Evolutionary conservation across 179 eudicot genomes (phyloP).

Genomic region (Spergularia azorica): DNA sequence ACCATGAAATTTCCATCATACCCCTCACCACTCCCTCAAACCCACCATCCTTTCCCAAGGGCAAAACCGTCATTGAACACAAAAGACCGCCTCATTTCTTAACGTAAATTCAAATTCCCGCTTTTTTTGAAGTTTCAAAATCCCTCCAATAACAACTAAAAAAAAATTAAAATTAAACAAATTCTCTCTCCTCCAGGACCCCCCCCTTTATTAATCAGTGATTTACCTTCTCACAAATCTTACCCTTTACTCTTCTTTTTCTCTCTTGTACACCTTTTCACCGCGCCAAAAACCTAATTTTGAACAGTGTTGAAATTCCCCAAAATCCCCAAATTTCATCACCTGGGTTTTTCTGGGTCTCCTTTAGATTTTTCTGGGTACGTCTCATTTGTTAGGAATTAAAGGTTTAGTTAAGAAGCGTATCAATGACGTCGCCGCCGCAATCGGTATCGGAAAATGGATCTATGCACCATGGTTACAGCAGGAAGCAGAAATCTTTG

Average conservation of each 20-base stretch:
- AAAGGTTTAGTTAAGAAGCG: background rate
- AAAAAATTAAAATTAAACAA: background rate
- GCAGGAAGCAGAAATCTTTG: constrained; percentile 84
- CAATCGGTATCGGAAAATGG: constrained; percentile 30
- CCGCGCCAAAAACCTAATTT: constrained; percentile 29
- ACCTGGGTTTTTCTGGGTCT: constrained; percentile 14
- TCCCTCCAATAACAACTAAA: background rate
- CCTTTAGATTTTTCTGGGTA: background rate
- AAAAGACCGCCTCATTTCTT: background rate
- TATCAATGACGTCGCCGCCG: constrained; percentile 37
- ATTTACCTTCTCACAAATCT: too few species aligned
- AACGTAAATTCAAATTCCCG: constrained; percentile 35
- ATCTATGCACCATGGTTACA: constrained; percentile 53
- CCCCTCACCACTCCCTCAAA: background rate
- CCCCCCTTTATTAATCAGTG: background rate
- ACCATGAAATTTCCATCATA: background rate
- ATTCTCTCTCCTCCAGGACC: too few species aligned
- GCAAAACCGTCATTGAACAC: constrained; percentile 3
- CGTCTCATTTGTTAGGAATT: background rate
- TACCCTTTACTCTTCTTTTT: background rate
- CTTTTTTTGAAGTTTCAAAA: constrained; percentile 30
- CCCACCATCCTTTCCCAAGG: background rate
- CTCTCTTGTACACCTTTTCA: background rate
- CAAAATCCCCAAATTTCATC: background rate
- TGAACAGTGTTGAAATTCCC: constrained; percentile 23